Conservation (phyloP, 495 filamentous ascomycete genomes). For the Geoglossum glabrum region DNA sequence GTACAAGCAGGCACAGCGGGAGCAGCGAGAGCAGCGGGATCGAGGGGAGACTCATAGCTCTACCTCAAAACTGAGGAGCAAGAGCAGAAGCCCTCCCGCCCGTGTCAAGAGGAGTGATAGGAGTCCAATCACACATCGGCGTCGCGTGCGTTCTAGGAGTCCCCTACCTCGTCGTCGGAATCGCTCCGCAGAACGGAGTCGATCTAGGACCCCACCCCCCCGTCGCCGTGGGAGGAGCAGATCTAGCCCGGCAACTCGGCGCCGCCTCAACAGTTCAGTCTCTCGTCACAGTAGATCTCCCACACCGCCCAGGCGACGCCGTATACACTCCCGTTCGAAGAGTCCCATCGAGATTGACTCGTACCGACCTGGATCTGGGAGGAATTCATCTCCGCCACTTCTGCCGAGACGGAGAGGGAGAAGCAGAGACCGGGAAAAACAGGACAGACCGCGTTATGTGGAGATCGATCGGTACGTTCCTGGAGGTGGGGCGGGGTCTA, state of each 20-base stretch:
- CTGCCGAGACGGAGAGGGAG: background rate
- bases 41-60: background rate
- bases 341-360: slow-evolving; percentile 4
- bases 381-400: background rate
- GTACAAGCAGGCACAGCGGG: background rate
- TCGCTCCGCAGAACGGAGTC: background rate
- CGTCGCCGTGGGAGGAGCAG: slow-evolving; percentile 1
- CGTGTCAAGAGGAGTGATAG: background rate
- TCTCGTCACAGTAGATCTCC: background rate
- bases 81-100: background rate
- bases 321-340: background rate
- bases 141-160: background rate
- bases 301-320: background rate
- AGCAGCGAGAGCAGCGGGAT: background rate
- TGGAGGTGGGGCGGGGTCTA: background rate
- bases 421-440: background rate
- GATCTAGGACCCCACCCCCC: slow-evolving; percentile 1
- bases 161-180: slow-evolving; percentile 2
- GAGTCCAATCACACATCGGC: background rate
- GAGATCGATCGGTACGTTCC: slow-evolving; percentile 5
- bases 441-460: background rate
- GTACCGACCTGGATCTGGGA: background rate
- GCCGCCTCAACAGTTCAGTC: background rate
- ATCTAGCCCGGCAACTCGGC: background rate
- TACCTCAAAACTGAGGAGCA: background rate